Conservation (phyloP, 106 monocot species). For the Amphibolis antarctica region DNA sequence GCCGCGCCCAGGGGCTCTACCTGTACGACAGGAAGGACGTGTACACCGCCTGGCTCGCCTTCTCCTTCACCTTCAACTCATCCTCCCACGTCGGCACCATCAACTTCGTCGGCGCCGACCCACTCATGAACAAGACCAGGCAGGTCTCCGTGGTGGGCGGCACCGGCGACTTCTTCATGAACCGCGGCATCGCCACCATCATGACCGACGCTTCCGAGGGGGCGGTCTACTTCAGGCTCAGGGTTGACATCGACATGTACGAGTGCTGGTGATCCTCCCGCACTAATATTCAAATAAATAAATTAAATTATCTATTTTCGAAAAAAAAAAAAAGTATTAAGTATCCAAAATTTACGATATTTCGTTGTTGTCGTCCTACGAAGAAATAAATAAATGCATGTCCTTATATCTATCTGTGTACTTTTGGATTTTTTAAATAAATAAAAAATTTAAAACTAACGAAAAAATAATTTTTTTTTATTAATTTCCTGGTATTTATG, state of each 20-base stretch:
- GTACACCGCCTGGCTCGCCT: slow-evolving; percentile 28
- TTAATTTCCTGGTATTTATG: too few species aligned
- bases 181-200: slow-evolving; percentile 33
- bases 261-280: slow-evolving; percentile 37
- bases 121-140: slow-evolving; percentile 20
- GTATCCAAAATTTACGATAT: too few species aligned
- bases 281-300: too few species aligned
- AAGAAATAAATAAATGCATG: too few species aligned
- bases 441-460: too few species aligned
- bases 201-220: slow-evolving; percentile 36
- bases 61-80: slow-evolving; percentile 21
- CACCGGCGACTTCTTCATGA: slow-evolving; percentile 55
- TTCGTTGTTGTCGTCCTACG: too few species aligned
- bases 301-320: too few species aligned
- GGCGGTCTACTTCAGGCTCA: slow-evolving; percentile 31
- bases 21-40: slow-evolving; percentile 33
- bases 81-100: slow-evolving; percentile 29
- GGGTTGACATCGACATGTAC: slow-evolving; percentile 35
- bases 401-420: too few species aligned
- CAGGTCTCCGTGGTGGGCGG: slow-evolving; percentile 41
- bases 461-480: too few species aligned
- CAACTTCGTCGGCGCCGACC: slow-evolving; percentile 33
- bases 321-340: too few species aligned
- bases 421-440: too few species aligned
- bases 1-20: slow-evolving; percentile 44